Conservation (phyloP, 768 basidiomycete species). For the Boletus sp. region DNA sequence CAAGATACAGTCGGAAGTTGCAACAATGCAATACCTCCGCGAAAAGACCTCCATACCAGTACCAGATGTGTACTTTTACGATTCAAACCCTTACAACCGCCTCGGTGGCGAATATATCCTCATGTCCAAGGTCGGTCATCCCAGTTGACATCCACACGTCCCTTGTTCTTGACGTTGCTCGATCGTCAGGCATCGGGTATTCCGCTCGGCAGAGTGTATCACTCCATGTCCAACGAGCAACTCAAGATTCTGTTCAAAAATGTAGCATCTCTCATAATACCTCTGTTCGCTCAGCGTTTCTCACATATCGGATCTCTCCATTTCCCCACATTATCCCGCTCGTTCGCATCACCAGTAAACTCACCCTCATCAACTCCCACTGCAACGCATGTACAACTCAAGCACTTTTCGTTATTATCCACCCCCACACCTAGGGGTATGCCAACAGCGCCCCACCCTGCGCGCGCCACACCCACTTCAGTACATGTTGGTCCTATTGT, state of each 20-base stretch:
- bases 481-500: slow-evolving; percentile 76
- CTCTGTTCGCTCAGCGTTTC: slow-evolving; percentile 77
- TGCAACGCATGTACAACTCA: slow-evolving; percentile 17
- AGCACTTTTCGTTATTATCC: slow-evolving; percentile 18
- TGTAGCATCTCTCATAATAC: slow-evolving; percentile 63
- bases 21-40: slow-evolving; percentile 78
- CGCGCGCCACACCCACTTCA: slow-evolving; percentile 14
- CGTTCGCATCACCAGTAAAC: slow-evolving; percentile 18
- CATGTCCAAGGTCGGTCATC: slow-evolving; percentile 70
- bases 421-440: slow-evolving; percentile 6
- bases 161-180: neutral
- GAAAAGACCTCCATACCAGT: slow-evolving; percentile 69
- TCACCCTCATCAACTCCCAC: slow-evolving; percentile 29
- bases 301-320: slow-evolving; percentile 73
- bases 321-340: slow-evolving; percentile 24
- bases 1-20: slow-evolving; percentile 85
- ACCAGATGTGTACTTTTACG: slow-evolving; percentile 71
- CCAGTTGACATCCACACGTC: neutral
- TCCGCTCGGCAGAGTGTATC: slow-evolving; percentile 67
- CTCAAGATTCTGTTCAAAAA: slow-evolving; percentile 65
- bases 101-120: slow-evolving; percentile 83
- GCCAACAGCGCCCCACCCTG: neutral
- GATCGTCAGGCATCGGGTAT: slow-evolving; percentile 63
- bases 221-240: slow-evolving; percentile 61
- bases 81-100: slow-evolving; percentile 80